phyloP scores from a whole-genome alignment of 1,284 basidiomycete genomes.

The Phylloporus sp. region DNA sequence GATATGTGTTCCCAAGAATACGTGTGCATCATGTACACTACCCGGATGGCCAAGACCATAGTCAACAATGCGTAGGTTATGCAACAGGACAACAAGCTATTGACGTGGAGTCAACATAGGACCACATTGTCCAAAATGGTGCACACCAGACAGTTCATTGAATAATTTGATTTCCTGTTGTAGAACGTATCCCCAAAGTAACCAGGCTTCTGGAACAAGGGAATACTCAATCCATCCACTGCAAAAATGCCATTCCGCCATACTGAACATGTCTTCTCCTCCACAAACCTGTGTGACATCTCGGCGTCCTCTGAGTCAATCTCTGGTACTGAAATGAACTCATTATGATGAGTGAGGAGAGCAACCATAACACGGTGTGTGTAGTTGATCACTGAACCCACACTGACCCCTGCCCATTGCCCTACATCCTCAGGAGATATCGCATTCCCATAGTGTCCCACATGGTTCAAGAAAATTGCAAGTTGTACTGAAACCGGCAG shows the following conservation, averaged over 20 bases:
- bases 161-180: slow-evolving; percentile 16
- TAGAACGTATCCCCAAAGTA: not conserved
- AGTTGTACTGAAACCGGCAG: slow-evolving; percentile 42
- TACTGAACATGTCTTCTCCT: not conserved
- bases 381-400: slow-evolving; percentile 15
- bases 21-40: slow-evolving; percentile 1
- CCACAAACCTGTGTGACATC: not conserved
- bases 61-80: not conserved
- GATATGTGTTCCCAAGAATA: not conserved
- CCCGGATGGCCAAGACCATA: not conserved
- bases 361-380: slow-evolving; percentile 13
- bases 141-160: slow-evolving; percentile 19
- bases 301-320: not conserved
- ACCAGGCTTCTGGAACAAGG: not conserved
- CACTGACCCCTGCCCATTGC: no score
- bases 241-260: not conserved
- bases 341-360: slow-evolving; percentile 11
- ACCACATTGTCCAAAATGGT: no score
- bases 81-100: slow-evolving; percentile 10
- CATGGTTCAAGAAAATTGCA: slow-evolving; percentile 1
- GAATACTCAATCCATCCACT: not conserved
- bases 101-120: not conserved
- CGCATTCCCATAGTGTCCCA: slow-evolving; percentile 10
- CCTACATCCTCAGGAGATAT: slow-evolving; percentile 33
- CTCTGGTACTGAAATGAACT: not conserved